Evolutionary conservation across 768 basidiomycete genomes (phyloP), one percentile per base, ranked within the genome.

Genomic region (Gloeostereum incarnatum): DNA sequence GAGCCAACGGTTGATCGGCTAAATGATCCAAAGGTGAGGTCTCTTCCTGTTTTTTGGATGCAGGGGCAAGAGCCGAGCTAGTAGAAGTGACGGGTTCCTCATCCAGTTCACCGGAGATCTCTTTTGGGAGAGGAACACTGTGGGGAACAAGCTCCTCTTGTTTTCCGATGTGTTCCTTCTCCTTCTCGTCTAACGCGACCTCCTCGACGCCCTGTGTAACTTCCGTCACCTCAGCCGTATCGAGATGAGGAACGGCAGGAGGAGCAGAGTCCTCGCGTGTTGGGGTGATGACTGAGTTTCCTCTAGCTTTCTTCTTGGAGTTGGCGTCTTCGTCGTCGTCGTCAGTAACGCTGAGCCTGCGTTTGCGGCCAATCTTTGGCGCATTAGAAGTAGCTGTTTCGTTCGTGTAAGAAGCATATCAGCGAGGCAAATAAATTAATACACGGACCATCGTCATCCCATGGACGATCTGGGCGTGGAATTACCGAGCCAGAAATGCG

Each of bases 391-490:
- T 71, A 22, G 68, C 69, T 71, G 45, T 23, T 31, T 31, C 40
- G 40, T 40, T 39, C 45, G 40, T 42, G 40, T 40, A 37, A 43
- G 44, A 39, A 13, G 48, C 35, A 36, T 11, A 10, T 13, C 6
- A 5, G 18, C 25, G 38, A 18, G 9, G 8, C 27, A 35, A 34
- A 29, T 13, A 31, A 14, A 31, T 38, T 25, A 29, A 26, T 9
- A 50, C 63, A 54, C 34, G n/a, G n/a, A 67, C 69, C 71, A 38
- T 71, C 71, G 23, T 73, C 68, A 36, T 56, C 52, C 69, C 69
- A 73, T 1, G 68, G 66, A 18, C 68, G 56, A 49, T 71, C 71
- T 3, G 63, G 65, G 27, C 69, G 59, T 22, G 63, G 63, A 42
- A 70, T 59, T 17, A 73, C 52, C 3, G 66, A 65, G 42, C 50